phyloP scores from a whole-genome alignment of 495 filamentous ascomycete species.

The Neurospora sp. region DNA sequence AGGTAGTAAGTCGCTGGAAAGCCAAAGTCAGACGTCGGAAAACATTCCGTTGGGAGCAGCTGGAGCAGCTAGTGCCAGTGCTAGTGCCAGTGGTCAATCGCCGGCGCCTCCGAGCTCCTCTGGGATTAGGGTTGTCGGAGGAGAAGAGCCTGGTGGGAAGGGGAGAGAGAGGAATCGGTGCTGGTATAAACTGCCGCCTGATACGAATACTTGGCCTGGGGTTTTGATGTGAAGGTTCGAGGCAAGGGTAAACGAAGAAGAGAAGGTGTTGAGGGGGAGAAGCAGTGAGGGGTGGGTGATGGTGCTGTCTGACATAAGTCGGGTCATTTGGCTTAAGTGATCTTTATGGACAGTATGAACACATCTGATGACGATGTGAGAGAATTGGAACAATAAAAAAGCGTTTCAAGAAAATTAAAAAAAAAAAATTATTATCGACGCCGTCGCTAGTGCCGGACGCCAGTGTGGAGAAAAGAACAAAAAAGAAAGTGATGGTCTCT shows the following conservation, averaged over 20 bases:
- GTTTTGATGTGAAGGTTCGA: not conserved
- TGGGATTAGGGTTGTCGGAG: not conserved
- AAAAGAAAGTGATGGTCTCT: not conserved
- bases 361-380: no score
- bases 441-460: no score
- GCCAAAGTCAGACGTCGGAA: not conserved
- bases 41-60: not conserved
- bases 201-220: not conserved
- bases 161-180: not conserved
- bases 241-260: no score
- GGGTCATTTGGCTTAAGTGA: no score
- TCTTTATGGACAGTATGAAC: no score
- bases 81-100: not conserved
- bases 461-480: not conserved
- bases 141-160: not conserved
- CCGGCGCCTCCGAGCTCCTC: not conserved
- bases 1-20: not conserved
- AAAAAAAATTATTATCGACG: no score
- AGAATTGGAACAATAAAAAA: no score
- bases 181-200: not conserved
- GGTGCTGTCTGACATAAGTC: not conserved
- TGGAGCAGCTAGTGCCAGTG: not conserved
- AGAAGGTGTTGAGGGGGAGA: no score
- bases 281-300: not conserved
- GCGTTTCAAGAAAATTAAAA: no score